Percentiles rank a stretch among this genome's conserved stretches.
Evolutionary conservation across 148 eudicot genomes (phyloP).

Genomic region (Heliosperma pusillum): DNA sequence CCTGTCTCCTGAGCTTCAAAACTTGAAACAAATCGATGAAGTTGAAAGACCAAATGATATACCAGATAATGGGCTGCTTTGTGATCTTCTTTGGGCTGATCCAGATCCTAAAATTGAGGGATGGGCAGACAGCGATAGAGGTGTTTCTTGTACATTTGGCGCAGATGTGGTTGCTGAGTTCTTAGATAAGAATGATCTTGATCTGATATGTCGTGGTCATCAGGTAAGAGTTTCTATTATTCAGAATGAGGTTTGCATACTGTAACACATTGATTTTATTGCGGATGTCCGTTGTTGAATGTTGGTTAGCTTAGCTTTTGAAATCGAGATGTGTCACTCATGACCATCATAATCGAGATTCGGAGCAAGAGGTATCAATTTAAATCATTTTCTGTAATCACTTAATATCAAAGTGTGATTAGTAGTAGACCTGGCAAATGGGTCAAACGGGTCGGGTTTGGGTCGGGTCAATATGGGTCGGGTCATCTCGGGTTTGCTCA

Average conservation of each 20-base stretch:
- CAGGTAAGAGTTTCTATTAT: conserved; percentile 48
- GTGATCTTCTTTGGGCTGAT: conserved; percentile 94
- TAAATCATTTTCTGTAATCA: not conserved
- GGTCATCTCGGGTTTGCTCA: too few species aligned
- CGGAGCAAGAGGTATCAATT: not conserved
- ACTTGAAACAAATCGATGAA: conserved; percentile 61
- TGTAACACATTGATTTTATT: not conserved
- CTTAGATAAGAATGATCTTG: conserved; percentile 71
- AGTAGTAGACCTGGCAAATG: too few species aligned
- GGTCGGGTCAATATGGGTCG: too few species aligned
- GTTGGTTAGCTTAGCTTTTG: not conserved
- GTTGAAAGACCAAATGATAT: conserved; percentile 73
- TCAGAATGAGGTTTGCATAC: not conserved
- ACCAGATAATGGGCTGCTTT: conserved; percentile 76
- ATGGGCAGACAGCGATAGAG: conserved; percentile 91
- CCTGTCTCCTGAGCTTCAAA: conserved; percentile 63
- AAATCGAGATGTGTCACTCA: not conserved
- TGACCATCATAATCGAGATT: not conserved
- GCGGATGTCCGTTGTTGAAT: not conserved
- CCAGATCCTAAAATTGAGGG: conserved; percentile 64
- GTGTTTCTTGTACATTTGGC: conserved; percentile 87
- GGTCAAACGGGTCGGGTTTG: too few species aligned
- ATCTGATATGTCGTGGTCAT: conserved; percentile 85
- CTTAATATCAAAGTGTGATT: not conserved
- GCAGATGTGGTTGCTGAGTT: conserved; percentile 69